Percentiles rank a stretch among this genome's conserved stretches.
Evolutionary conservation across 2,329 filamentous ascomycete genomes (phyloP).

Genomic region (Calcarisporium arbuscula): DNA sequence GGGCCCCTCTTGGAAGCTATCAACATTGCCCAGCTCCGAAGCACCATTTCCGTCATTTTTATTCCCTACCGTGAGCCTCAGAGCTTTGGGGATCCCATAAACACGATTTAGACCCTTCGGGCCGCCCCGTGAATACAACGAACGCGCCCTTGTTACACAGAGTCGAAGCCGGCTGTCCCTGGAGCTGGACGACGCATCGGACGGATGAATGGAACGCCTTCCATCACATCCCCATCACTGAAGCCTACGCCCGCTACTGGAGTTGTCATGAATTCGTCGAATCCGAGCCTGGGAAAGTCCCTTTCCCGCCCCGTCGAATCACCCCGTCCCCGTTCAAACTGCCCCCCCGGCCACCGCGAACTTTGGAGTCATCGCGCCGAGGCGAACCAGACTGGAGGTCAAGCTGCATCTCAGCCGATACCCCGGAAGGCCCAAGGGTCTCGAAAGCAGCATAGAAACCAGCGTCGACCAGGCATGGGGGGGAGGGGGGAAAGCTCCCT

Average conservation of each 20-base stretch:
- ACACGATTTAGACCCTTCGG: too few species aligned
- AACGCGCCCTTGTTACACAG: too few species aligned
- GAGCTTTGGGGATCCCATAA: too few species aligned
- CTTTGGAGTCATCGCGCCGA: constrained; percentile 47
- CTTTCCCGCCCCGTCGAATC: constrained; percentile 37
- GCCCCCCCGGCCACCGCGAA: constrained; percentile 36
- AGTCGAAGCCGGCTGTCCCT: too few species aligned
- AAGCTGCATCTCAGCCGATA: constrained; percentile 27
- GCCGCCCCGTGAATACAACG: too few species aligned
- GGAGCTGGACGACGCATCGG: too few species aligned
- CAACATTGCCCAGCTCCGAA: too few species aligned
- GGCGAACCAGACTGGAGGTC: constrained; percentile 29
- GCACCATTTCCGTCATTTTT: constrained; percentile 5
- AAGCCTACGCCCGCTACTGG: not conserved
- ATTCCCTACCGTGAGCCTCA: too few species aligned
- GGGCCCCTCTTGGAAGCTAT: constrained; percentile 27
- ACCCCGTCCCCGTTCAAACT: constrained; percentile 33
- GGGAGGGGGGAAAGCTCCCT: constrained; percentile 31
- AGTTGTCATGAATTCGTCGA: constrained; percentile 27
- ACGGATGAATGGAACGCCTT: not conserved
- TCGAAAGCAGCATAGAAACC: constrained; percentile 78
- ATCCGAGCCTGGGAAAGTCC: constrained; percentile 41
- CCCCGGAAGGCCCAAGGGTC: constrained; percentile 70
- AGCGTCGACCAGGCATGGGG: constrained; percentile 57
- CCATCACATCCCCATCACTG: not conserved